Conservation (phyloP, 2,329 filamentous ascomycete genomes). For the Pleomassaria siparia region DNA sequence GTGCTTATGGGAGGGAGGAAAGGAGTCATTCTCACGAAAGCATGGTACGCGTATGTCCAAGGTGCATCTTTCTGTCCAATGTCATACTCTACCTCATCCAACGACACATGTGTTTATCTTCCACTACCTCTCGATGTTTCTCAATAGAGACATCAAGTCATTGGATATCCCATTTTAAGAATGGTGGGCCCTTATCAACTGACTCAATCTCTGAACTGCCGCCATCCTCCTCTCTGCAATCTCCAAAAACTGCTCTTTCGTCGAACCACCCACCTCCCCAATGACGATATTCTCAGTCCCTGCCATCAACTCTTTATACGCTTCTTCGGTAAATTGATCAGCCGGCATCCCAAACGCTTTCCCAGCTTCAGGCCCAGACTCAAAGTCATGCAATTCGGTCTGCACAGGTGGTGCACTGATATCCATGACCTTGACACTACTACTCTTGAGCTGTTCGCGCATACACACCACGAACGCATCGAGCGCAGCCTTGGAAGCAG, state of each 20-base stretch:
- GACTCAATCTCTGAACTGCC: slow-evolving; percentile 16
- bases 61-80: too few species aligned
- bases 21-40: neutral
- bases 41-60: too few species aligned
- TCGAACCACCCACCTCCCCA: slow-evolving; percentile 30
- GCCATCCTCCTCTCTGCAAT: slow-evolving; percentile 34
- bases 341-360: slow-evolving; percentile 53
- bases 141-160: too few species aligned
- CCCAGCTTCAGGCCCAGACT: slow-evolving; percentile 47
- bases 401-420: slow-evolving; percentile 49
- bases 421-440: slow-evolving; percentile 50
- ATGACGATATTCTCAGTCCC: slow-evolving; percentile 49
- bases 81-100: too few species aligned
- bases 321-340: slow-evolving; percentile 47
- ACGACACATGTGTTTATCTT: too few species aligned
- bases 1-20: too few species aligned
- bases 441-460: slow-evolving; percentile 45
- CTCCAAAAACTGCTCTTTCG: slow-evolving; percentile 32
- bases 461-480: slow-evolving; percentile 52
- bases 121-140: too few species aligned
- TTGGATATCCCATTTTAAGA: too few species aligned
- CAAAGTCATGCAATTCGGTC: slow-evolving; percentile 53
- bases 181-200: slow-evolving; percentile 12
- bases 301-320: slow-evolving; percentile 46
- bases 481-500: slow-evolving; percentile 56